Conservation (phyloP, 495 filamentous ascomycete genomes). For the Aspergillus carlsbadensis region DNA sequence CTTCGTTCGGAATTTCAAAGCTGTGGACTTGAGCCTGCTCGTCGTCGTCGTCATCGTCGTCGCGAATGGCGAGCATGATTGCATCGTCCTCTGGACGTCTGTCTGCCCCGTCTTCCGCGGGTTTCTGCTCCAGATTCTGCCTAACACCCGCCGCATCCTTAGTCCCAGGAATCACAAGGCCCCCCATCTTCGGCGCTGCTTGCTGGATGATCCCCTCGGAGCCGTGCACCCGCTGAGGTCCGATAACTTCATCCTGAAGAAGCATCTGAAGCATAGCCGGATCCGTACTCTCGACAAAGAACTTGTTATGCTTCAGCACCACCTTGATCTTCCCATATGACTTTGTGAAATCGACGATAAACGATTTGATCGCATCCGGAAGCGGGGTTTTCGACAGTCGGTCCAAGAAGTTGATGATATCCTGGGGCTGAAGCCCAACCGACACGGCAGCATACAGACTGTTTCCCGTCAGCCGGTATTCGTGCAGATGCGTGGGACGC, state of each 20-base stretch:
- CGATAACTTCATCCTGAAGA: constrained; percentile 70
- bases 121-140: constrained; percentile 53
- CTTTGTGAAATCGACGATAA: constrained; percentile 79
- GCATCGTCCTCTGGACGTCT: constrained; percentile 49
- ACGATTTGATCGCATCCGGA: constrained; percentile 71
- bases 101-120: constrained; percentile 29
- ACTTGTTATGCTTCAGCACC: constrained; percentile 89
- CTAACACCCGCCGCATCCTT: constrained; percentile 85
- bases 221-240: constrained; percentile 59
- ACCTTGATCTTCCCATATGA: constrained; percentile 95
- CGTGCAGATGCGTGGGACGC: constrained; percentile 82
- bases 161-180: constrained; percentile 90
- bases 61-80: constrained; percentile 60
- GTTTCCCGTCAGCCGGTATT: constrained; percentile 88
- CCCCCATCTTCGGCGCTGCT: constrained; percentile 83
- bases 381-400: constrained; percentile 83
- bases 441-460: constrained; percentile 94
- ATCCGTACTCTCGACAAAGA: constrained; percentile 90
- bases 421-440: constrained; percentile 79
- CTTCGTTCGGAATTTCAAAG: constrained; percentile 80
- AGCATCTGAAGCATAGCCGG: constrained; percentile 80
- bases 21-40: constrained; percentile 88
- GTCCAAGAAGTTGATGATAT: constrained; percentile 87
- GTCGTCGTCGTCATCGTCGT: constrained; percentile 90
- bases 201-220: constrained; percentile 72